A percentile compares a stretch with the other conserved stretches of the same genome.
Conservation (phyloP, 1,284 basidiomycete species). For the Ustilago curta region DNA sequence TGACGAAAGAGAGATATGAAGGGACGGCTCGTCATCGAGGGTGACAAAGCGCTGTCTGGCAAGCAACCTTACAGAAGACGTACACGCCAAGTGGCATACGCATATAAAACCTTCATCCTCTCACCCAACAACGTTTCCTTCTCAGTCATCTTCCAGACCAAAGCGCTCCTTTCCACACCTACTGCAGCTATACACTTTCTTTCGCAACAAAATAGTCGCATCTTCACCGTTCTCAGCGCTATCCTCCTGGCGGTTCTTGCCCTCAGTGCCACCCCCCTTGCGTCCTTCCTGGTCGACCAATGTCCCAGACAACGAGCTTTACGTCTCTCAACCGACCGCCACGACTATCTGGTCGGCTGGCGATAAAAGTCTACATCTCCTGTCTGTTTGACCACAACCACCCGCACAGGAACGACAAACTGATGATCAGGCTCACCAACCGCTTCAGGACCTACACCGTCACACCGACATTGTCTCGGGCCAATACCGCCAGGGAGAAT, state of each 20-base stretch:
- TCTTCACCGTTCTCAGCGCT: neutral
- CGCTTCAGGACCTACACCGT: neutral
- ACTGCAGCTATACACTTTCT: neutral
- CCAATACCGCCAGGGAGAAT: neutral
- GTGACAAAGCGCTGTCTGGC: no score
- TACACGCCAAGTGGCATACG: no score
- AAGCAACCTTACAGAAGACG: no score
- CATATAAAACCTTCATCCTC: no score
- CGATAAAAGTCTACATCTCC: neutral
- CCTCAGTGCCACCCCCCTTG: neutral
- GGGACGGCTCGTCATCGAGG: no score
- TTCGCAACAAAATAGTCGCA: neutral
- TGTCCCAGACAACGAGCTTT: neutral
- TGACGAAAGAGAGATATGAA: neutral
- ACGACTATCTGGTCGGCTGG: neutral
- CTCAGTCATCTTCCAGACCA: no score
- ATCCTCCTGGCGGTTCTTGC: neutral
- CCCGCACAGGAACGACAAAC: neutral
- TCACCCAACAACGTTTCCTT: no score
- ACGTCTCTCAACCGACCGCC: neutral
- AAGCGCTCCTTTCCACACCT: neutral
- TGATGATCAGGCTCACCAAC: neutral
- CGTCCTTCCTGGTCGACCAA: neutral
- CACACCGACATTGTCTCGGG: neutral
- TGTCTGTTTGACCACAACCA: neutral